These are phyloP conservation scores for Rhizopogon salebrosus DNA, from an alignment of 768 basidiomycete species.

Conservation along the genomic window DNA sequence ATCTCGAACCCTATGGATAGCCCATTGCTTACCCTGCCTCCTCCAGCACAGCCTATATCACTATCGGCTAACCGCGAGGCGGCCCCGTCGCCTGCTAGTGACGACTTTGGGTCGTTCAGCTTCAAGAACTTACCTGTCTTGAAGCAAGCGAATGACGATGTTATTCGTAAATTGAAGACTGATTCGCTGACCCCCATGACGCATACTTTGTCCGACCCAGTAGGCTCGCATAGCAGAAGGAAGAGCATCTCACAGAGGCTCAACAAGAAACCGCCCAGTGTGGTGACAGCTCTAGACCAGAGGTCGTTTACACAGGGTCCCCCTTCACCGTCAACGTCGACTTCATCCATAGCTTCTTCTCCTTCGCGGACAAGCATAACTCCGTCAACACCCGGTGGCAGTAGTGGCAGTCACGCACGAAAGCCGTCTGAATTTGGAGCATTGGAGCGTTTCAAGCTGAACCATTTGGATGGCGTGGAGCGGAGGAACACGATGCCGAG, in stretches of 20 bases:
- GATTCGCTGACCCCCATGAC: constrained; percentile 80
- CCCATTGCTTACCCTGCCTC: constrained; percentile 22
- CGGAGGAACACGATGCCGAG: constrained; percentile 84
- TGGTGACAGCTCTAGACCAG: constrained; percentile 65
- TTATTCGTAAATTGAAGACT: constrained; percentile 91
- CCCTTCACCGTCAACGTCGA: constrained; percentile 88
- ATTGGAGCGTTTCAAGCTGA: constrained; percentile 83
- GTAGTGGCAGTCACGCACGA: constrained; percentile 53
- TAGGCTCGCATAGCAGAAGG: constrained; percentile 54
- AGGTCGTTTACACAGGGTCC: constrained; percentile 67
- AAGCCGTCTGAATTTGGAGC: constrained; percentile 90
- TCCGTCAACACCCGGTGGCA: constrained; percentile 67
- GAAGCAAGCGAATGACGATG: constrained; percentile 98
- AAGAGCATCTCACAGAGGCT: constrained; percentile 79
- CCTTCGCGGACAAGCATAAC: constrained; percentile 72
- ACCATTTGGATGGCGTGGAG: constrained; percentile 70
- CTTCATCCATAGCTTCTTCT: constrained; percentile 86
- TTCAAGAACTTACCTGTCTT: constrained; percentile 95
- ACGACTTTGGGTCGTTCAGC: constrained; percentile 96
- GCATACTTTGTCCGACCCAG: constrained; percentile 66
- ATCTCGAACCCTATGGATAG: constrained; percentile 48
- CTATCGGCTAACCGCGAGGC: constrained; percentile 35
- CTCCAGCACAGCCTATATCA: constrained; percentile 13
- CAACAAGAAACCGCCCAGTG: constrained; percentile 80
- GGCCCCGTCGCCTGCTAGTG: constrained; percentile 54